phyloP scores from a whole-genome alignment of 495 filamentous ascomycete genomes.

The Beverwykella pulmonaria region DNA sequence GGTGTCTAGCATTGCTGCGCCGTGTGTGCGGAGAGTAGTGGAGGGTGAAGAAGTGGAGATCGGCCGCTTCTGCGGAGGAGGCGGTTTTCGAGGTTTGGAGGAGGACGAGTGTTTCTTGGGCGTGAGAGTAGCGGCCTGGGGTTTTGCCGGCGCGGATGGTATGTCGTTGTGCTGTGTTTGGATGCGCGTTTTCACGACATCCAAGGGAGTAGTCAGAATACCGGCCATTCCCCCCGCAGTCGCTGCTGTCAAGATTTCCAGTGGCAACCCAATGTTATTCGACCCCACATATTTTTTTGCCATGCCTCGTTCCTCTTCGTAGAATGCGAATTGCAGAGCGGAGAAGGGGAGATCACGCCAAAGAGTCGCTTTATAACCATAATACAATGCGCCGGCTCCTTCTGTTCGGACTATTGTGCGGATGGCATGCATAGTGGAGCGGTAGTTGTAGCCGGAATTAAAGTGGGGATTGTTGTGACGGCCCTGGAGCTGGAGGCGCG shows the following conservation, averaged over 20 bases:
- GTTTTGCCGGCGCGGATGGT: conserved; percentile 25
- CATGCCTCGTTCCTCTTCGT: conserved; percentile 85
- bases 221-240: conserved; percentile 94
- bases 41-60: conserved; percentile 87
- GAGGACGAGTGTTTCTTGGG: conserved; percentile 2
- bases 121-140: conserved; percentile 1
- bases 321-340: conserved; percentile 95
- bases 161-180: conserved; percentile 75
- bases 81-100: conserved; percentile 21
- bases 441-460: conserved; percentile 91
- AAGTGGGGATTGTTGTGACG: conserved; percentile 94
- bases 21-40: conserved; percentile 73
- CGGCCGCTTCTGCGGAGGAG: conserved; percentile 50
- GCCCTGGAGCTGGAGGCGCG: conserved; percentile 89
- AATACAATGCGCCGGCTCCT: conserved; percentile 82
- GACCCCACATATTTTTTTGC: conserved; percentile 73
- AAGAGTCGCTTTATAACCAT: conserved; percentile 92
- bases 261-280: conserved; percentile 75
- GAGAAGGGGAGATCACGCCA: conserved; percentile 95
- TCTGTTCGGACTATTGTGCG: conserved; percentile 81
- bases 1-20: conserved; percentile 77
- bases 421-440: conserved; percentile 73
- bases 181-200: conserved; percentile 97
- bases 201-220: conserved; percentile 90
- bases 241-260: conserved; percentile 88